Evolutionary conservation across 768 basidiomycete genomes (phyloP), one percentile per base, ranked within the genome.

Genomic region (Boletus tylopilopsis): DNA sequence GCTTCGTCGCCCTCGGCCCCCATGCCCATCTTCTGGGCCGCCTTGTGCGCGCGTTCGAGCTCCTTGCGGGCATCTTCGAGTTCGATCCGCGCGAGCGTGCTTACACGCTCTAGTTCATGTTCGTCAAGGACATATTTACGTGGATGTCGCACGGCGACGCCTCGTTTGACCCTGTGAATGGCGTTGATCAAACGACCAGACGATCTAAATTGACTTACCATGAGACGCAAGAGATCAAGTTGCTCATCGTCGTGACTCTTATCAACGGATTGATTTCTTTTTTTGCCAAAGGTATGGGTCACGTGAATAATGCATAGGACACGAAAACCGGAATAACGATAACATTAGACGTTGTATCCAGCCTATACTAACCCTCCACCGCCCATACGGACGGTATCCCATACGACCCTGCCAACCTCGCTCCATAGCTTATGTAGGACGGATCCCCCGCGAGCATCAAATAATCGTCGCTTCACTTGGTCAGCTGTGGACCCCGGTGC

Each of bases 81-180:
- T 62, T 94, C 87, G 49, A 93, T 87, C 45, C 82, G 73, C 13
- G 94, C 92, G 22, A 99, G 78, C 19, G 85, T 77, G 57, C 91
- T 92, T 42, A 98, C 90, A 22, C 96, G 82, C 62, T 87, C 82
- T 12, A 98, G 76, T 69, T 99, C 96, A 44, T 80, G 72, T 62
- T 94, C 90, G 62, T 96, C 92, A 25, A 98, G 82, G 44, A 87
- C 77, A 68, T 98, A 98, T 73, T 89, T 92, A 62, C 74, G 70
- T 2, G 96, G 95, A 56, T 93, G 78, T 39, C 76, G 77, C 4
- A 76, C 73, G 3, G 94, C 74, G 16, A 83, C 80, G 9, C 96
- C 94, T 45, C 88, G 79, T 54, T 82, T 82, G 23, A 96, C 87
- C 92, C 82, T 84, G 27, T 5, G 15, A 50, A 49, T 12, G 5